Percentiles rank a stretch among this genome's conserved stretches.
These are phyloP conservation scores for Aegle marmelos DNA, from an alignment of 345 rosid species.

Conservation along the genomic window DNA sequence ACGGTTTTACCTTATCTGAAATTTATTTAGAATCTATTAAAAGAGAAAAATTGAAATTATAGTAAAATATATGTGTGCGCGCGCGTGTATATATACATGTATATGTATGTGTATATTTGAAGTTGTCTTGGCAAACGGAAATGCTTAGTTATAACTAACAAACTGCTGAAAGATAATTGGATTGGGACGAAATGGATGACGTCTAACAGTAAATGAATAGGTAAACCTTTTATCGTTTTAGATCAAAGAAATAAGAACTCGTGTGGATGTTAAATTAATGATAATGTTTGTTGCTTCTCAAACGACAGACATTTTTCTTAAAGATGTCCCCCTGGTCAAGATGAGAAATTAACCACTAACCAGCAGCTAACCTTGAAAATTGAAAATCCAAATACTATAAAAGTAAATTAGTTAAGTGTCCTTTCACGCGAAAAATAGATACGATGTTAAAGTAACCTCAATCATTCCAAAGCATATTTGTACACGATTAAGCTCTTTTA, in stretches of 20 bases:
- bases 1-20: too few species aligned
- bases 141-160: background rate
- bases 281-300: background rate
- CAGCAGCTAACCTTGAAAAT: background rate
- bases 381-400: background rate
- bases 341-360: background rate
- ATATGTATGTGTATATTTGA: too few species aligned
- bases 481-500: background rate
- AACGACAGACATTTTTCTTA: background rate
- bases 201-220: background rate
- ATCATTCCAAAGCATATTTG: background rate
- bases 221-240: background rate
- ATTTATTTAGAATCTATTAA: too few species aligned
- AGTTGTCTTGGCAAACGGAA: background rate
- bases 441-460: background rate
- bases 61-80: too few species aligned
- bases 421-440: background rate
- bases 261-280: background rate
- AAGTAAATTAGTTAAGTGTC: background rate
- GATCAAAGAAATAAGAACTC: background rate
- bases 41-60: too few species aligned
- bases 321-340: background rate
- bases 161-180: background rate
- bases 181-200: background rate
- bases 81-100: too few species aligned